A percentile compares a stretch with the other conserved stretches of the same genome.
Evolutionary conservation across 2,329 filamentous ascomycete genomes (phyloP).

Genomic region (Claviceps paspali): DNA sequence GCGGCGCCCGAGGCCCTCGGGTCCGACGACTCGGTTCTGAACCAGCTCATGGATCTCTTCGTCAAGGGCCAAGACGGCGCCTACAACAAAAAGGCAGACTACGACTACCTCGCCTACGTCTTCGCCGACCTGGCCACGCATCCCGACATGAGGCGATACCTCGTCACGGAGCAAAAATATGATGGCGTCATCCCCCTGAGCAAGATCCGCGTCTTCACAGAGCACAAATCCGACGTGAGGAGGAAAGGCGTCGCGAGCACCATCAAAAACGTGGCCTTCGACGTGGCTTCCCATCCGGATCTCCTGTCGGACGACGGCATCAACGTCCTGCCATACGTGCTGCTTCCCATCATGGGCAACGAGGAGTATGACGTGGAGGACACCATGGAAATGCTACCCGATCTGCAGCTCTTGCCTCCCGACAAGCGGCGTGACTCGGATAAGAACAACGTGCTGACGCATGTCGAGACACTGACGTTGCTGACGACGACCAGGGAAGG

Average conservation of each 20-base stretch:
- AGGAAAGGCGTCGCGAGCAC: slow-evolving; percentile 90
- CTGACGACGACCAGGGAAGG: slow-evolving; percentile 65
- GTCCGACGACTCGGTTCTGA: slow-evolving; percentile 59
- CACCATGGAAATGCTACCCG: slow-evolving; percentile 69
- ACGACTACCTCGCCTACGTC: slow-evolving; percentile 84
- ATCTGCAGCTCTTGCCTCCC: slow-evolving; percentile 75
- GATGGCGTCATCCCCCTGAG: slow-evolving; percentile 76
- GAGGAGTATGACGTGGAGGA: slow-evolving; percentile 87
- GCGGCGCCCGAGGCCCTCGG: slow-evolving; percentile 53
- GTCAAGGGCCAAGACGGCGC: slow-evolving; percentile 74
- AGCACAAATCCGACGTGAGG: slow-evolving; percentile 69
- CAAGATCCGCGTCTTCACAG: slow-evolving; percentile 89
- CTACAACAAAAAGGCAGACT: slow-evolving; percentile 76
- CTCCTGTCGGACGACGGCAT: slow-evolving; percentile 59
- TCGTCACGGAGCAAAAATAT: slow-evolving; percentile 58
- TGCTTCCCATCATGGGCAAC: slow-evolving; percentile 73
- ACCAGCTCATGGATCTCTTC: slow-evolving; percentile 90
- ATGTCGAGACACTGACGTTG: slow-evolving; percentile 76
- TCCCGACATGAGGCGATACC: slow-evolving; percentile 57
- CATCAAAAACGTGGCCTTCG: slow-evolving; percentile 88
- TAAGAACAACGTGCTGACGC: slow-evolving; percentile 61
- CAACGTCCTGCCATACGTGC: slow-evolving; percentile 73
- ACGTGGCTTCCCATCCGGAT: slow-evolving; percentile 53
- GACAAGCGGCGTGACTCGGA: slow-evolving; percentile 80
- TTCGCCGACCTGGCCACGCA: slow-evolving; percentile 88